Percentiles rank a stretch among this genome's conserved stretches.
phyloP scores from a whole-genome alignment of 345 rosid species.

The Gossypium mustelinum region DNA sequence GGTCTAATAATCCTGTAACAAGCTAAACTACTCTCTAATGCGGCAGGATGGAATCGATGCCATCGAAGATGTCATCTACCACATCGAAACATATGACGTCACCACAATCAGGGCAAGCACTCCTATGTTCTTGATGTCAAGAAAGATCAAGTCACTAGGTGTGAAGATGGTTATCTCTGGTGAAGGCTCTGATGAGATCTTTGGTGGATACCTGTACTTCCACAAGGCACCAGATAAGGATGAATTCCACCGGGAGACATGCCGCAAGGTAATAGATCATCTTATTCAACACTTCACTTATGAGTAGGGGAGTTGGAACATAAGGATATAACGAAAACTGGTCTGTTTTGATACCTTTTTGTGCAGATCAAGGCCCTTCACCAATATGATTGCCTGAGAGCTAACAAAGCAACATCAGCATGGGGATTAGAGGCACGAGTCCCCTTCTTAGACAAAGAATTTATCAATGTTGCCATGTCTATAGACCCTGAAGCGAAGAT shows the following conservation, averaged over 20 bases:
- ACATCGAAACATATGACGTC: constrained; percentile 85
- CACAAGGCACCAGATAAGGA: constrained; percentile 94
- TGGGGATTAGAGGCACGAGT: constrained; percentile 96
- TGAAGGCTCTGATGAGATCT: constrained; percentile 89
- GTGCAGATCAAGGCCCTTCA: constrained; percentile 88
- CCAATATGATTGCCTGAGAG: constrained; percentile 85
- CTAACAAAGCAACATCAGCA: constrained; percentile 90
- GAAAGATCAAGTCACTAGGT: constrained; percentile 90
- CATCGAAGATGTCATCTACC: constrained; percentile 89
- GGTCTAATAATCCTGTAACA: background rate
- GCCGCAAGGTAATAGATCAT: constrained; percentile 57
- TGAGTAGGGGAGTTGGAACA: background rate
- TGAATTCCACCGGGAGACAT: constrained; percentile 82
- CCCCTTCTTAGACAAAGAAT: constrained; percentile 88
- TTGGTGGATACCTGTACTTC: constrained; percentile 93
- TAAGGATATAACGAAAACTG: background rate
- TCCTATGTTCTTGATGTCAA: constrained; percentile 87
- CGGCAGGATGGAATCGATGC: constrained; percentile 87
- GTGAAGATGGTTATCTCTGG: constrained; percentile 99
- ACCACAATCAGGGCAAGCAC: constrained; percentile 87
- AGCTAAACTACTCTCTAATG: constrained; percentile 1
- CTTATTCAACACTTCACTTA: background rate
- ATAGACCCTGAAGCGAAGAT: constrained; percentile 83
- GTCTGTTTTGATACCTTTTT: background rate
- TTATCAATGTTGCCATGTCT: constrained; percentile 72